A percentile compares a stretch with the other conserved stretches of the same genome.
These are phyloP conservation scores for Asterophora lycoperdoides DNA, from an alignment of 768 basidiomycete species.

Conservation along the genomic window DNA sequence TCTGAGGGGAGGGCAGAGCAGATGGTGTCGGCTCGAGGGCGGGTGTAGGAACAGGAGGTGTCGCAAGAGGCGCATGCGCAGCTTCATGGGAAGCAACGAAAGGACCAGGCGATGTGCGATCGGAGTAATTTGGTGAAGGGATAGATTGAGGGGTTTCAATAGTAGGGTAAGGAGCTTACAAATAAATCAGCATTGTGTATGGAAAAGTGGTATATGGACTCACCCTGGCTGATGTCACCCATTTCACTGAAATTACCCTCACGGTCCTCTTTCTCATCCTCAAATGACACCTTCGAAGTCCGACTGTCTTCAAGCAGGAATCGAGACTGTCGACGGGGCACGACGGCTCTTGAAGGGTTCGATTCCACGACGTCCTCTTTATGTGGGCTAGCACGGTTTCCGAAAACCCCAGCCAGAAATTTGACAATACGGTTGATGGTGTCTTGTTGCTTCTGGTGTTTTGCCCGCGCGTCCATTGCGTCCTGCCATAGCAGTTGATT, in stretches of 20 bases:
- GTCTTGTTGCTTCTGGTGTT: slow-evolving; percentile 91
- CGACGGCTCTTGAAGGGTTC: slow-evolving; percentile 36
- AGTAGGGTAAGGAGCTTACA: slow-evolving; percentile 37
- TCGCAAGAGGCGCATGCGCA: not conserved
- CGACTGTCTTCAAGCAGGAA: slow-evolving; percentile 63
- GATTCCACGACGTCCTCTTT: slow-evolving; percentile 28
- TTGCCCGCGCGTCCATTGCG: slow-evolving; percentile 68
- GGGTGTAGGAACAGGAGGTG: slow-evolving; percentile 2
- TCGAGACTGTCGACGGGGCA: slow-evolving; percentile 47
- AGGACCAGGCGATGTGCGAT: slow-evolving; percentile 6
- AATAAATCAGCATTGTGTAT: slow-evolving; percentile 8
- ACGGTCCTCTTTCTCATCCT: slow-evolving; percentile 36
- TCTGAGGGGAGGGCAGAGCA: not conserved
- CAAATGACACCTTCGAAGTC: slow-evolving; percentile 34
- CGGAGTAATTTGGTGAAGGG: slow-evolving; percentile 29
- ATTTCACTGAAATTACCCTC: slow-evolving; percentile 1
- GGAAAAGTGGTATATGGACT: slow-evolving; percentile 15
- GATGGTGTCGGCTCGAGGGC: not conserved
- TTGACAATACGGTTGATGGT: slow-evolving; percentile 94
- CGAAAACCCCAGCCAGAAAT: slow-evolving; percentile 92
- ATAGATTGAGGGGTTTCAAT: slow-evolving; percentile 43
- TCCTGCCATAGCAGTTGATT: slow-evolving; percentile 95
- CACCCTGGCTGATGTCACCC: slow-evolving; percentile 3
- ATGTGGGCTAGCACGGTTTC: slow-evolving; percentile 40
- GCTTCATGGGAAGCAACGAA: not conserved